A percentile compares a stretch with the other conserved stretches of the same genome.
Conservation (phyloP, 2,329 filamentous ascomycete genomes). For the Verticillium tricorpus region DNA sequence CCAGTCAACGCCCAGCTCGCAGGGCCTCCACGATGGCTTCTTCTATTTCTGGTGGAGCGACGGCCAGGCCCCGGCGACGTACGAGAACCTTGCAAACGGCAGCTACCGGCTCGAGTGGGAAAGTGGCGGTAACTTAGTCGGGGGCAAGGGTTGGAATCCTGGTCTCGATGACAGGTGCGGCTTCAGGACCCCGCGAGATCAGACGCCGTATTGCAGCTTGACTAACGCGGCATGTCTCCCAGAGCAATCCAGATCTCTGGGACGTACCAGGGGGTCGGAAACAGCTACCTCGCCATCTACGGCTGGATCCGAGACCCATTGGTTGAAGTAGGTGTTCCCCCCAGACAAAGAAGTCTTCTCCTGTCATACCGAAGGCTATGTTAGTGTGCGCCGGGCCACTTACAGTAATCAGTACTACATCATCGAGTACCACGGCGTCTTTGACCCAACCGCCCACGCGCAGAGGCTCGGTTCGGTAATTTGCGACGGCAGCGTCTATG, state of each 20-base stretch:
- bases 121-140: conserved; percentile 46
- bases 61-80: conserved; percentile 31
- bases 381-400: neutral
- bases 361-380: neutral
- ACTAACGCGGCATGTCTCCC: neutral
- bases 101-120: conserved; percentile 39
- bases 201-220: neutral
- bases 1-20: neutral
- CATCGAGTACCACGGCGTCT: conserved; percentile 31
- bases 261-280: conserved; percentile 39
- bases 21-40: conserved; percentile 31
- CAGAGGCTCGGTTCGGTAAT: conserved; percentile 27
- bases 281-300: conserved; percentile 37
- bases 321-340: conserved; percentile 16
- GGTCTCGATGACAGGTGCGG: conserved; percentile 24
- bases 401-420: conserved; percentile 26
- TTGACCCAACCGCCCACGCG: conserved; percentile 28
- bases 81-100: conserved; percentile 35
- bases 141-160: conserved; percentile 53
- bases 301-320: conserved; percentile 32
- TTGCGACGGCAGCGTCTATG: conserved; percentile 31
- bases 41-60: conserved; percentile 46
- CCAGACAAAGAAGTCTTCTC: neutral
- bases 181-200: neutral
- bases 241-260: conserved; percentile 46